Conservation (phyloP, 805 yeast species). For the Wickerhamomyces hampshirensis region DNA sequence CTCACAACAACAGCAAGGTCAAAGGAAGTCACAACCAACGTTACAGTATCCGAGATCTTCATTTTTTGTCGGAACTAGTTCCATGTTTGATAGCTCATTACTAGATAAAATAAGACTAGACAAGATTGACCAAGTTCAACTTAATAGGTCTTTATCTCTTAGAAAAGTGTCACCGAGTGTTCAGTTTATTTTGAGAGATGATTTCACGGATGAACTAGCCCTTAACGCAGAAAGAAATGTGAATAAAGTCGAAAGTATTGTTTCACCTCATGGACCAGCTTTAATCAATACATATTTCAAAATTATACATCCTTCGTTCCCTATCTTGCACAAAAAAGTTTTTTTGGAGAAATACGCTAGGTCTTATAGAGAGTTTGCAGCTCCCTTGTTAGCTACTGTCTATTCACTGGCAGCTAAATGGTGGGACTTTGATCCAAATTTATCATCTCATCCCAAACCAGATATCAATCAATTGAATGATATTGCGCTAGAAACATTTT, state of each 20-base stretch:
- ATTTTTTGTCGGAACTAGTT: constrained; percentile 83
- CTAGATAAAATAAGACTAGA: constrained; percentile 60
- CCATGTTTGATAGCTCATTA: constrained; percentile 70
- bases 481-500: constrained; percentile 59
- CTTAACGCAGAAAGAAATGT: constrained; percentile 69
- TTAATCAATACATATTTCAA: constrained; percentile 77
- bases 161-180: constrained; percentile 75
- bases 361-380: constrained; percentile 87
- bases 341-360: constrained; percentile 87
- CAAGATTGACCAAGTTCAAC: constrained; percentile 75
- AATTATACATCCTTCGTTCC: constrained; percentile 86
- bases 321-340: constrained; percentile 85
- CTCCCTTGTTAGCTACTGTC: constrained; percentile 87
- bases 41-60: constrained; percentile 87
- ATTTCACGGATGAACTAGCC: constrained; percentile 65
- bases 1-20: constrained; percentile 9
- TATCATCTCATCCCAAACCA: constrained; percentile 75
- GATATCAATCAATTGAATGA: constrained; percentile 65
- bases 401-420: constrained; percentile 85
- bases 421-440: constrained; percentile 77
- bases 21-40: constrained; percentile 29
- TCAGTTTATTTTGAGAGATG: constrained; percentile 77
- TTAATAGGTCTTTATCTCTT: constrained; percentile 60
- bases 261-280: constrained; percentile 89
- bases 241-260: constrained; percentile 77